Base-by-base conservation (phyloP, 768 basidiomycete species). In the Russula abietina region DNA sequence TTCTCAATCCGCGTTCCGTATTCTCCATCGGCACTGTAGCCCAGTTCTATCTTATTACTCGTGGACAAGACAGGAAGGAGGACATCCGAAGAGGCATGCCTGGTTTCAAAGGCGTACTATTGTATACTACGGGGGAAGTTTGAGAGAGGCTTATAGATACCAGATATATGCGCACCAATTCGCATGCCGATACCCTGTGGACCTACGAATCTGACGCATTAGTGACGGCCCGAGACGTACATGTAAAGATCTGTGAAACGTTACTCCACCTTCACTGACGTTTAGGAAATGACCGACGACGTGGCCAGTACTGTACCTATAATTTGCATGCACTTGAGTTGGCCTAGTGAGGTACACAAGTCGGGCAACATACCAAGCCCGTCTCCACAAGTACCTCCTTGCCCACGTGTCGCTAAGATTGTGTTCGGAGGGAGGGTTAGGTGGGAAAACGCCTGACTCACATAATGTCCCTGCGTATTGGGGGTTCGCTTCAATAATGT, bases 1-100 rank as follows among this genome's bases (percentile, higher is more conserved):
- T 84, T 93, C 75, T 99, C 96, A 68, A 96, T 91, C 4, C 97
- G 86, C 69, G 98, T 92, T 2, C 95, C 96, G 69, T 87, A 98
- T 50, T 80, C 77, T 2, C 94, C 96, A 68, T 98, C 94, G 9
- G 84, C 85, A 71, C 96, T 96, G 72, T 89, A 96, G 10, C 94
- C 93, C 1, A 93, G 94, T 67, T 96, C 94, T 84, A 65, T 32
- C 28, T 28, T 54, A n/a, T n/a, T 16, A 19, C 19, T 17, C 22
- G 24, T 41, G 17, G 22, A n/a, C 46, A 22, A 26, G n/a, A 12
- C n/a, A 5, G 28, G 45, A 17, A 14, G 17, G 9, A 11, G 7
- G 32, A 19, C 4, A n/a, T 11, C 30, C 74, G 93, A 28, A 98
- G 78, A 0, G 92, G 91, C 89, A 93, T 93, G 10, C 93, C 93